Base-by-base conservation (phyloP, 169 alveolate genomes). In the Eimeria tenella region DNA sequence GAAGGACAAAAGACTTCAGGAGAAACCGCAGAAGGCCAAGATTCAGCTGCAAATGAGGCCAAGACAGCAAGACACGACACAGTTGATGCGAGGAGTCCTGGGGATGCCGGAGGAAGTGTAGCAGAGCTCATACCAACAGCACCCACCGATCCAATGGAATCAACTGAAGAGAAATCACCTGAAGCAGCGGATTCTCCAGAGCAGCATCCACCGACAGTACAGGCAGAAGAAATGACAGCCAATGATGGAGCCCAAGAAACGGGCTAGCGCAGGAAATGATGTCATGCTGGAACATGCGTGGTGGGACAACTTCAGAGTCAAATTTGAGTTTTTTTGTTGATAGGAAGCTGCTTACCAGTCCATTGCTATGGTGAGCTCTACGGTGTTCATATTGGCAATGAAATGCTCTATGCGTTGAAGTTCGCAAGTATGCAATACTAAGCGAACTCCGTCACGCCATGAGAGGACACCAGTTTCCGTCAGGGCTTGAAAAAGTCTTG, bases 101-200 rank as follows among this genome's bases (percentile, higher is more conserved):
- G 23, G 11, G 65, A 8, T 50, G 86, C 50, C 65, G 86, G 53
- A 49, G 68, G 52, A 5, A 49, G 19, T 49, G 86, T 52, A 53
- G 86, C 6, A 10, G 50, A 5, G 19, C 5, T 63, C 10, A 50
- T 2, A 17, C 65, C n/a, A 9, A 5, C 65, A 17, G 65, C 49
- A 17, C 68, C 3, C 0, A 19, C 79, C 11, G 79, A 70, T 9
- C 13, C 50, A 23, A 23, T 7, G 7, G 75, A 68, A 3, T 8
- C 75, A 68, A 68, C 50, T 4, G 75, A 68, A 68, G 21, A 31
- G 6, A 31, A 21, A 17, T 19, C 15, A 0, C n/a, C 53, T 7
- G 81, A 71, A 71, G 81, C 81, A 23, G 23, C 81, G 53, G 42
- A 31, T 1, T 6, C 86, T 42, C 65, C 65, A 50, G 63, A 75